A percentile compares a stretch with the other conserved stretches of the same genome.
These are phyloP conservation scores for Phytophthora crassamura DNA, from an alignment of 352 stramenopile species.

Conservation along the genomic window DNA sequence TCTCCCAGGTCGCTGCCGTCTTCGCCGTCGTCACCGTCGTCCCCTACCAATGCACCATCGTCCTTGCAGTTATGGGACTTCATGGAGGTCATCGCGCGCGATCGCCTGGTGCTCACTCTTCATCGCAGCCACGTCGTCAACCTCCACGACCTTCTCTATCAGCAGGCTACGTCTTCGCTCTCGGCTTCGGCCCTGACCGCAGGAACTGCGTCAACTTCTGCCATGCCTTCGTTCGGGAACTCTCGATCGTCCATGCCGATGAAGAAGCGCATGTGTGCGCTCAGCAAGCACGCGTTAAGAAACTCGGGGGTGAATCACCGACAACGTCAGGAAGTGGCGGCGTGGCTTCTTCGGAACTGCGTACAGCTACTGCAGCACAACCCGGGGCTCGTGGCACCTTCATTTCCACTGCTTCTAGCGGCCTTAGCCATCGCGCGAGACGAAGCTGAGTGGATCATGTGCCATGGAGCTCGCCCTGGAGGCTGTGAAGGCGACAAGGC, in stretches of 20 bases:
- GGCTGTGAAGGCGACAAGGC: slow-evolving; percentile 9
- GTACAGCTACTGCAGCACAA: slow-evolving; percentile 52
- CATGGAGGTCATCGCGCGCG: slow-evolving; percentile 54
- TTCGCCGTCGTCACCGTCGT: background rate
- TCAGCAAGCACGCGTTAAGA: slow-evolving; percentile 59
- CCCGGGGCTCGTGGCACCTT: slow-evolving; percentile 41
- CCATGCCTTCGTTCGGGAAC: slow-evolving; percentile 17
- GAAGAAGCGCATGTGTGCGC: slow-evolving; percentile 50
- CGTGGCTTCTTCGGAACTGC: slow-evolving; percentile 47
- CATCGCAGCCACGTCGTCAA: slow-evolving; percentile 58
- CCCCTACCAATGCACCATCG: slow-evolving; percentile 10
- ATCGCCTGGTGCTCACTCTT: slow-evolving; percentile 55
- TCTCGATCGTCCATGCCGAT: slow-evolving; percentile 21
- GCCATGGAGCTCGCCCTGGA: slow-evolving; percentile 27
- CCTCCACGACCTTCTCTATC: slow-evolving; percentile 63
- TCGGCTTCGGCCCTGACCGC: slow-evolving; percentile 5
- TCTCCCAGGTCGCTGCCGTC: slow-evolving; percentile 7
- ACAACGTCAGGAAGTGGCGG: slow-evolving; percentile 47
- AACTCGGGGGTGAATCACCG: slow-evolving; percentile 42
- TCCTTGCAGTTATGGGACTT: slow-evolving; percentile 62
- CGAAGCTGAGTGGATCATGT: slow-evolving; percentile 65
- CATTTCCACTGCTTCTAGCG: slow-evolving; percentile 59
- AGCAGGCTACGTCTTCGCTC: slow-evolving; percentile 52
- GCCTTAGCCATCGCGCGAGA: slow-evolving; percentile 39
- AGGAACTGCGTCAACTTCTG: background rate